Evolutionary conservation across 305 asterid species (phyloP).

Genomic region (Andrographis paniculata): DNA sequence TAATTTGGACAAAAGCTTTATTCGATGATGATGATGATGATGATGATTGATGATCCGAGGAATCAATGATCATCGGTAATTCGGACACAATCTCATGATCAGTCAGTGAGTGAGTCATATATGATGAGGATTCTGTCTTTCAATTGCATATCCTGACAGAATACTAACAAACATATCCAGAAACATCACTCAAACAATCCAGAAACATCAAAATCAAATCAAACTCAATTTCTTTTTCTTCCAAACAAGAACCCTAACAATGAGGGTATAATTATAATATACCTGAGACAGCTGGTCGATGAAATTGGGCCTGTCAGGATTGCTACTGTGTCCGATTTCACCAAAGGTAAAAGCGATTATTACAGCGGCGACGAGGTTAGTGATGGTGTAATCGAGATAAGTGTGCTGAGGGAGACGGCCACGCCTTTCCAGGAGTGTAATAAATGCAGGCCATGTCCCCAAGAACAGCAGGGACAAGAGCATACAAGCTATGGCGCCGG

Average conservation of each 20-base stretch:
- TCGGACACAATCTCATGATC: background rate
- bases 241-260: background rate
- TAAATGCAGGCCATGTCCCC: constrained; percentile 30
- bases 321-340: constrained; percentile 37
- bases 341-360: constrained; percentile 55
- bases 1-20: background rate
- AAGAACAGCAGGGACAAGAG: constrained; percentile 20
- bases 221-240: too few species aligned
- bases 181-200: too few species aligned
- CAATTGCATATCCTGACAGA: too few species aligned
- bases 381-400: constrained; percentile 47
- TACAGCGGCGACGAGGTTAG: constrained; percentile 51
- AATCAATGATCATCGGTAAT: background rate
- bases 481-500: constrained; percentile 28
- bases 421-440: constrained; percentile 28
- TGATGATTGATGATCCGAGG: background rate
- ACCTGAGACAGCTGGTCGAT: constrained; percentile 42
- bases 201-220: too few species aligned
- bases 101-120: too few species aligned
- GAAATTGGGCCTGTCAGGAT: constrained; percentile 30
- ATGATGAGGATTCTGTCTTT: too few species aligned
- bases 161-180: too few species aligned
- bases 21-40: background rate
- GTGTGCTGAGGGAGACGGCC: constrained; percentile 39
- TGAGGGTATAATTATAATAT: background rate